Conservation (phyloP, 129 eudicot species). For the Pulicaria dysenterica region DNA sequence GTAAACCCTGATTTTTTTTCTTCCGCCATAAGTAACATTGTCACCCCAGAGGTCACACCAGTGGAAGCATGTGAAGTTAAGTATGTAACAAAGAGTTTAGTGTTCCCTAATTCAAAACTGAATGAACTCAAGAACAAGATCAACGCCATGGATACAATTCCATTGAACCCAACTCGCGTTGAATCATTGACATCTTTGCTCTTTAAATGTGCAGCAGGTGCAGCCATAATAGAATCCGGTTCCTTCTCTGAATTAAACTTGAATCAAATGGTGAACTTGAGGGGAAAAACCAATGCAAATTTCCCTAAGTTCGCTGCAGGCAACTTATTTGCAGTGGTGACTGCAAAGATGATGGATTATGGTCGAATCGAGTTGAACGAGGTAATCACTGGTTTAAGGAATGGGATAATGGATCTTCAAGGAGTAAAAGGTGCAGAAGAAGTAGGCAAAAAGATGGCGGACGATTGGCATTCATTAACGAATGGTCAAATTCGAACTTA, state of each 20-base stretch:
- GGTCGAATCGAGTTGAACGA: background rate
- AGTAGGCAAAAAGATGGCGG: background rate
- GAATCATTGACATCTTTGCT: conserved; percentile 27
- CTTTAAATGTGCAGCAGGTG: conserved; percentile 12
- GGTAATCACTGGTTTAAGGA: conserved; percentile 14
- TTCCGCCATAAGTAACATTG: background rate
- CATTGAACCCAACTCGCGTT: conserved; percentile 16
- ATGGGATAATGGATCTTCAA: background rate
- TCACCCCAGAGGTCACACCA: background rate
- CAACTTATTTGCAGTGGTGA: background rate
- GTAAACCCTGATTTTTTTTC: conserved; percentile 4
- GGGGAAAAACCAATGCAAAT: background rate
- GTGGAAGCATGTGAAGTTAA: background rate
- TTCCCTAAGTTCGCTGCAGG: conserved; percentile 5
- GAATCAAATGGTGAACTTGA: conserved; percentile 1
- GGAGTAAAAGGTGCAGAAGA: background rate
- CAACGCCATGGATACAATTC: background rate
- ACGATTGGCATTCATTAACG: too few species aligned
- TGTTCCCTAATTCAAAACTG: conserved; percentile 26
- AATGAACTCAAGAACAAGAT: conserved; percentile 21
- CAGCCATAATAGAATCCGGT: background rate
- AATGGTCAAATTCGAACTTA: too few species aligned
- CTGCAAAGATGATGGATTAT: background rate
- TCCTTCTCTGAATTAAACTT: background rate
- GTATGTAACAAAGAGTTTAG: background rate